Conservation (phyloP, 805 yeast species). For the Starmerella khaoyaiensis region DNA sequence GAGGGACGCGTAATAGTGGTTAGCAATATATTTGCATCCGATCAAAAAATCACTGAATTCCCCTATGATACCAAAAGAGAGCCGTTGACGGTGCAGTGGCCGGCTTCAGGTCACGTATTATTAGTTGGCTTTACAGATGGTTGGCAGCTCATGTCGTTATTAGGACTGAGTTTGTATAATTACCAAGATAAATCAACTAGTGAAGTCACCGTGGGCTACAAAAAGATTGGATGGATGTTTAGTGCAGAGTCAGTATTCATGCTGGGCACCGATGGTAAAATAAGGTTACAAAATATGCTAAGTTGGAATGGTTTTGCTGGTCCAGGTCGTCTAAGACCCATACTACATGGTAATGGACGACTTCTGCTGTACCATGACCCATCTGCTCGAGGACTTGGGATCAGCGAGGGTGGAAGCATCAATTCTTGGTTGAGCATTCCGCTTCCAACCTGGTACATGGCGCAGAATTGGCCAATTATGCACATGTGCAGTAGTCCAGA, state of each 20-base stretch:
- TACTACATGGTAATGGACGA: slow-evolving; percentile 32
- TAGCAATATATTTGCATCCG: background rate
- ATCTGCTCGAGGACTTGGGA: slow-evolving; percentile 24
- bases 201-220: slow-evolving; percentile 17
- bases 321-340: slow-evolving; percentile 31
- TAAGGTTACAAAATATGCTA: slow-evolving; percentile 21
- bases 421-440: slow-evolving; percentile 34
- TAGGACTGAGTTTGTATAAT: slow-evolving; percentile 31
- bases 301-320: slow-evolving; percentile 26
- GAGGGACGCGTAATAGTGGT: slow-evolving; percentile 3
- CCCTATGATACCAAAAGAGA: slow-evolving; percentile 1
- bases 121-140: slow-evolving; percentile 31
- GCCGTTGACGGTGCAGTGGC: slow-evolving; percentile 26
- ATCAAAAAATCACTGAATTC: slow-evolving; percentile 5
- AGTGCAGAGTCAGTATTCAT: slow-evolving; percentile 31
- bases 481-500: slow-evolving; percentile 35
- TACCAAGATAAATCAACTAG: slow-evolving; percentile 2
- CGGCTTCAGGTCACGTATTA: slow-evolving; percentile 30
- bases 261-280: slow-evolving; percentile 16
- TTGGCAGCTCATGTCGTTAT: slow-evolving; percentile 37
- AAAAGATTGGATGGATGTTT: slow-evolving; percentile 27
- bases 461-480: slow-evolving; percentile 35
- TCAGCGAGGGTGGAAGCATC: background rate
- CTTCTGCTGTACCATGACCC: slow-evolving; percentile 36
- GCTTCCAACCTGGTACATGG: slow-evolving; percentile 35